A percentile compares a stretch with the other conserved stretches of the same genome.
These are phyloP conservation scores for Candida gigantensis DNA, from an alignment of 1,139 yeast genomes.

Conservation along the genomic window DNA sequence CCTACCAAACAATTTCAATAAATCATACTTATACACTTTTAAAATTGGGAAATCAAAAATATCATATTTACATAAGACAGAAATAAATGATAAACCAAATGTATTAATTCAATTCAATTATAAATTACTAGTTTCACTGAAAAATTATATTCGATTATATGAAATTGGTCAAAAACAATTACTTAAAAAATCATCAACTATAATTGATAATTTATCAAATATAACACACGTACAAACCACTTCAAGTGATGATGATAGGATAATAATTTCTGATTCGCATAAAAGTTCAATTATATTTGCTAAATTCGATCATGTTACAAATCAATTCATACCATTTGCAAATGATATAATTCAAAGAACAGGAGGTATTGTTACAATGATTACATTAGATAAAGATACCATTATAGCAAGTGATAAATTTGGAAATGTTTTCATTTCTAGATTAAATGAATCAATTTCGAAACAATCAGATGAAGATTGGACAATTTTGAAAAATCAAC, in stretches of 20 bases:
- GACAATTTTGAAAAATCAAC: slow-evolving; percentile 40
- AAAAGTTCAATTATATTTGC: slow-evolving; percentile 59
- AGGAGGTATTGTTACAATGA: slow-evolving; percentile 62
- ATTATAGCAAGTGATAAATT: slow-evolving; percentile 86
- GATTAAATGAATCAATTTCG: slow-evolving; percentile 53
- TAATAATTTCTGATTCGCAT: slow-evolving; percentile 64
- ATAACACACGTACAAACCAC: too few relatives aligned
- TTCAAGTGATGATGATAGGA: too few relatives aligned
- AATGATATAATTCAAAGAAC: slow-evolving; percentile 68
- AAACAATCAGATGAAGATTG: slow-evolving; percentile 14
- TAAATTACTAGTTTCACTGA: slow-evolving; percentile 60
- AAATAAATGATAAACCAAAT: slow-evolving; percentile 49
- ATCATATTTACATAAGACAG: slow-evolving; percentile 62
- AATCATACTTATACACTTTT: slow-evolving; percentile 46
- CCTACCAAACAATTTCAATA: slow-evolving; percentile 33
- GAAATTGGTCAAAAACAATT: slow-evolving; percentile 81
- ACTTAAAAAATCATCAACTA: slow-evolving; percentile 60
- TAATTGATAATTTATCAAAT: slow-evolving; percentile 35
- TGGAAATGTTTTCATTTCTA: slow-evolving; percentile 72
- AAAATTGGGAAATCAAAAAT: slow-evolving; percentile 35
- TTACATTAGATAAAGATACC: slow-evolving; percentile 71
- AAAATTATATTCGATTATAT: slow-evolving; percentile 56
- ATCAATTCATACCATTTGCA: slow-evolving; percentile 60
- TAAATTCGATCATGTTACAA: slow-evolving; percentile 51
- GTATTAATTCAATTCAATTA: slow-evolving; percentile 62